Percentiles rank a stretch among this genome's conserved stretches.
These are phyloP conservation scores for Aspergillaceae sp. DNA, from an alignment of 2,329 filamentous ascomycete genomes.

Conservation along the genomic window DNA sequence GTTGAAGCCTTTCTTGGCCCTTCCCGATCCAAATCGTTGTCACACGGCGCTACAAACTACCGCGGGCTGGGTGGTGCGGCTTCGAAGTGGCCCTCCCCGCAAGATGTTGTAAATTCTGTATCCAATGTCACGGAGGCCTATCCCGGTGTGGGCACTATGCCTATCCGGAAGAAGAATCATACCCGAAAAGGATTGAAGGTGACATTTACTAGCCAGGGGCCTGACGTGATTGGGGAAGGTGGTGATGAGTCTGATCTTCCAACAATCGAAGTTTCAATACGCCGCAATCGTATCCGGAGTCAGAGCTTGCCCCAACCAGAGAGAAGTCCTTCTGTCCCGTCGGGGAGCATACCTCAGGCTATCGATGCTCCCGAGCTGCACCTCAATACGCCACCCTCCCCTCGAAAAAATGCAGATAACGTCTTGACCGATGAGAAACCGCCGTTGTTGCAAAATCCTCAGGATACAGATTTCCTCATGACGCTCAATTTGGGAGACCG, in stretches of 20 bases:
- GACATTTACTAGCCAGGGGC: conserved; percentile 61
- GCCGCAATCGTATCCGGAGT: conserved; percentile 18
- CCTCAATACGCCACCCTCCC: conserved; percentile 19
- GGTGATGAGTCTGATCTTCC: conserved; percentile 76
- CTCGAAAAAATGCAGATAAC: conserved; percentile 9
- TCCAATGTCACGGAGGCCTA: neutral
- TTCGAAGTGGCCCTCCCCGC: conserved; percentile 25
- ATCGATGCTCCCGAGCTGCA: conserved; percentile 20
- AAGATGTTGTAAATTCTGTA: conserved; percentile 11
- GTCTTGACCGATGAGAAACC: conserved; percentile 17
- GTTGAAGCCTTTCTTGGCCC: conserved; percentile 53
- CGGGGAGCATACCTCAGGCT: conserved; percentile 8
- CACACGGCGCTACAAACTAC: conserved; percentile 13
- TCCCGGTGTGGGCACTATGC: conserved; percentile 2
- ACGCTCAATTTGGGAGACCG: conserved; percentile 19
- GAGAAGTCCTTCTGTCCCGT: conserved; percentile 2
- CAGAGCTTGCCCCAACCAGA: conserved; percentile 13
- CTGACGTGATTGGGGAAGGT: conserved; percentile 81
- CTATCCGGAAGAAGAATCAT: conserved; percentile 31
- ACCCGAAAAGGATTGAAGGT: conserved; percentile 62
- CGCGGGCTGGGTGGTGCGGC: conserved; percentile 22
- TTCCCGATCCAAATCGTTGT: conserved; percentile 35
- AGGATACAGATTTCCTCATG: conserved; percentile 31
- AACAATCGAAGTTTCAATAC: conserved; percentile 60
- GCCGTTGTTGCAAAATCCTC: conserved; percentile 24